Evolutionary conservation across 441 rosid genomes (phyloP).

Genomic region (Raphanus hybrid): DNA sequence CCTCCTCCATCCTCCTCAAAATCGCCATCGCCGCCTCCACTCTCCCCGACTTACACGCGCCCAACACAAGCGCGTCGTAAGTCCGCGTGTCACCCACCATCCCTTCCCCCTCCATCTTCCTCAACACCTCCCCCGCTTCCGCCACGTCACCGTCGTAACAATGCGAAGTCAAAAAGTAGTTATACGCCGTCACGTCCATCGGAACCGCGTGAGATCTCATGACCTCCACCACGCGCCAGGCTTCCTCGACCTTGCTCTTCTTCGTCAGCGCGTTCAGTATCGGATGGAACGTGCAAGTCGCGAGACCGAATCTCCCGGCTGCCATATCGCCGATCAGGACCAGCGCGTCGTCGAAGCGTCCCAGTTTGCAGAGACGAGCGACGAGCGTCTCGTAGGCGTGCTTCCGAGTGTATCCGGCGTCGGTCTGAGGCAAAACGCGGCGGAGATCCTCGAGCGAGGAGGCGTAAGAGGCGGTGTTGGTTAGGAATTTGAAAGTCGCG

Average conservation of each 20-base stretch:
- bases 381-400: conserved; percentile 64
- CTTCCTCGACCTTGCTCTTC: conserved; percentile 51
- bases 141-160: conserved; percentile 52
- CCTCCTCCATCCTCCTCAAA: conserved; percentile 73
- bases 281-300: conserved; percentile 56
- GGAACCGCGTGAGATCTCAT: conserved; percentile 47
- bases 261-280: conserved; percentile 51
- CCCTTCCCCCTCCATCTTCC: conserved; percentile 58
- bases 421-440: conserved; percentile 52
- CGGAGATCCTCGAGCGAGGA: conserved; percentile 51
- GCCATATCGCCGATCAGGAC: conserved; percentile 52
- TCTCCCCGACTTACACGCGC: conserved; percentile 62
- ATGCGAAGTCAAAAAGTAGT: conserved; percentile 56
- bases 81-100: conserved; percentile 56
- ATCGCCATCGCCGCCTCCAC: conserved; percentile 62
- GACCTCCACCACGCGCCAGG: conserved; percentile 52
- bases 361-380: conserved; percentile 65
- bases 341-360: conserved; percentile 49
- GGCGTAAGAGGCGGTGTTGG: conserved; percentile 51
- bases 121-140: conserved; percentile 52
- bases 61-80: conserved; percentile 75
- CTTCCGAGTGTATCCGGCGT: conserved; percentile 57
- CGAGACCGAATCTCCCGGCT: conserved; percentile 35
- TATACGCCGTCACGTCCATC: conserved; percentile 60
- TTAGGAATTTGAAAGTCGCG: conserved; percentile 74